Percentiles rank a stretch among this genome's conserved stretches.
phyloP scores from a whole-genome alignment of 148 eudicot species.

The Drosera capensis region DNA sequence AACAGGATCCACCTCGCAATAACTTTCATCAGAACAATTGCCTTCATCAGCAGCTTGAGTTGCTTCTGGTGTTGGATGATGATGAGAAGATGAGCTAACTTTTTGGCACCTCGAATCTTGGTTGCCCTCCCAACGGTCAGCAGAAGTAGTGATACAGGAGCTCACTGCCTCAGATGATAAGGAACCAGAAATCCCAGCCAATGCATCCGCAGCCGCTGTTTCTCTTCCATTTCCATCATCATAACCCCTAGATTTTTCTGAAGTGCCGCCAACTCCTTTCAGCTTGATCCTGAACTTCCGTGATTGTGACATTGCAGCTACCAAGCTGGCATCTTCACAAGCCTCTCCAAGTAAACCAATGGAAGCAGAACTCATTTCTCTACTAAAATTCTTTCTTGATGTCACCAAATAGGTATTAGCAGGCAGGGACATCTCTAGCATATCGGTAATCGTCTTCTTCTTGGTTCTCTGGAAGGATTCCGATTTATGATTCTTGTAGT shows the following conservation, averaged over 20 bases:
- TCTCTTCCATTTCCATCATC: conserved; percentile 49
- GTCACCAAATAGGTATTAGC: conserved; percentile 42
- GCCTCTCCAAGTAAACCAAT: conserved; percentile 65
- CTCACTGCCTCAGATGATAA: conserved; percentile 80
- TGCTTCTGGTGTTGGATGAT: conserved; percentile 54
- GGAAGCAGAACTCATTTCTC: conserved; percentile 51
- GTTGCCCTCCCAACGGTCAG: conserved; percentile 49
- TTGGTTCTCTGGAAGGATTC: conserved; percentile 43
- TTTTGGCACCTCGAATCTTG: conserved; percentile 31
- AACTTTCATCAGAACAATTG: conserved; percentile 79
- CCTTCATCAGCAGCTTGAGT: conserved; percentile 49
- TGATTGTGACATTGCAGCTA: conserved; percentile 17
- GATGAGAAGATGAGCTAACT: conserved; percentile 19
- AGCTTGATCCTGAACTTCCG: conserved; percentile 15
- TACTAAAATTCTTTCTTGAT: conserved; percentile 52
- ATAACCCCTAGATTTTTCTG: conserved; percentile 33
- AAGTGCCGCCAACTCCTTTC: conserved; percentile 13
- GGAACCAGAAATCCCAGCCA: conserved; percentile 89
- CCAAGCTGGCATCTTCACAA: conserved; percentile 31
- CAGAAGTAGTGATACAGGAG: conserved; percentile 74
- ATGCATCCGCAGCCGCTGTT: conserved; percentile 73
- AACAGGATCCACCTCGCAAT: conserved; percentile 48
- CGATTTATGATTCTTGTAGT: conserved; percentile 86
- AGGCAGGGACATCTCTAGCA: conserved; percentile 38
- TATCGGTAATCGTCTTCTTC: conserved; percentile 30